Base-by-base conservation (phyloP, 305 asterid genomes). In the Fraxinus angustifolia region DNA sequence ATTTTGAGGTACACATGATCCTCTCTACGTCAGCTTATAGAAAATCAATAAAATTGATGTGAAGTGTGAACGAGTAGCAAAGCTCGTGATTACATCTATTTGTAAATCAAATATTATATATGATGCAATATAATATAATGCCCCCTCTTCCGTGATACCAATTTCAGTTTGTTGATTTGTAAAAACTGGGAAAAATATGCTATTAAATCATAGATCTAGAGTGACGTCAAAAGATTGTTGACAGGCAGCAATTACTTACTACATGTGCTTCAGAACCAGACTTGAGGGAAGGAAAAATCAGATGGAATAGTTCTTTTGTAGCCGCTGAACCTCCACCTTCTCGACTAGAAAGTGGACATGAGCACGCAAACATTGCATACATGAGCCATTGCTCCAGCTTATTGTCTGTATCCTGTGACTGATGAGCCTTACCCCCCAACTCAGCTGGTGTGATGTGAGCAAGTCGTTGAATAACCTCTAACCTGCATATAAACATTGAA, bases 321-420 rank as follows among this genome's bases (percentile, higher is more conserved):
- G 93, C 92, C 50, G 93, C 97, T 78, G 98, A 90, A 81, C 95
- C 94, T 76, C 92, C 98, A 82, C 92, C 94, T 87, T 96, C 99
- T 84, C 94, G 91, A 81, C 90, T 86, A 87, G 91, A 95, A 78
- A 91, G 92, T 50, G 98, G 98, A 75, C 98, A 94, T 8, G 99
- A 96, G 82, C 98, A 93, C 17, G 98, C 98, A 82, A 94, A 94
- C 97, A 94, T 94, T 78, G 99, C 93, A 91, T 96, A 96, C 97
- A 94, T 94, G 80, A 96, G 92, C 99, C 99, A 96, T 76, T 96
- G 98, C 82, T 96, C 99, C 83, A 96, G 91, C 90, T 94, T 96
- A 89, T 87, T 94, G 86, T 96, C 99, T 74, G 98, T 85, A 82
- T 96, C 99, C 88, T 94, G 99, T 0, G 96, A 92, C 86, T 92